Base-by-base conservation (phyloP, 345 rosid genomes). In the Eucalyptus regnans region DNA sequence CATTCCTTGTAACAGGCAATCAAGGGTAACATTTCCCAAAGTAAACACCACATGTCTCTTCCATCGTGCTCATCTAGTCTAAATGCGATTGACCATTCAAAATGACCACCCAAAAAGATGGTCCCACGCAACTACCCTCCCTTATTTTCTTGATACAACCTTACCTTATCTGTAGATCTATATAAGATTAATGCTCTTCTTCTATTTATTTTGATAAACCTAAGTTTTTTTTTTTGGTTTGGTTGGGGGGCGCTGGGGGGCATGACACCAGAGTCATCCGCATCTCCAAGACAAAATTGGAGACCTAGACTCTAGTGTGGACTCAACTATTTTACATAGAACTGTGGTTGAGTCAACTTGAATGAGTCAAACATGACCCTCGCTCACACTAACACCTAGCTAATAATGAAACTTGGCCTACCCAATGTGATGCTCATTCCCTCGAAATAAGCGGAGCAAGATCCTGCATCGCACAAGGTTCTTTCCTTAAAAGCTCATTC, bases 1-100 rank as follows among this genome's bases (percentile, higher is more conserved):
- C 87, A 50, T 52, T 76, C 48, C 48, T 44, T 3, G 84, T 41
- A 43, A 37, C 48, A 76, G 29, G 84, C 43, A 41, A 76, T 41
- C 84, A 41, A 76, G 48, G 46, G 8, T 86, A 86, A 86, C 56
- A 86, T 86, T 58, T 86, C 43, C 49, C 23, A 44, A 81, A 46
- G 62, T 48, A 87, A 52, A 13, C 29, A 11, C 48, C 48, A 29
- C 88, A 60, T 60, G 88, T 87, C 86, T 60, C 83, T 18, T 49
- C 37, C 46, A 20, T 86, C 49, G 87, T 37, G 44, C 49, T 52
- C 20, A 50, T 27, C 23, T 14, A 6, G 84, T 76, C 84, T 76
- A 20, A 0, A 41, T 76, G 85, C 88, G 86, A 90, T 76, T 90
- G 92, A 91, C 90, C 91, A 50, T 89, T 88, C 90, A 76, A 89